These are phyloP conservation scores for Clarireedia homoeocarpa DNA, from an alignment of 2,329 filamentous ascomycete species.

Conservation along the genomic window DNA sequence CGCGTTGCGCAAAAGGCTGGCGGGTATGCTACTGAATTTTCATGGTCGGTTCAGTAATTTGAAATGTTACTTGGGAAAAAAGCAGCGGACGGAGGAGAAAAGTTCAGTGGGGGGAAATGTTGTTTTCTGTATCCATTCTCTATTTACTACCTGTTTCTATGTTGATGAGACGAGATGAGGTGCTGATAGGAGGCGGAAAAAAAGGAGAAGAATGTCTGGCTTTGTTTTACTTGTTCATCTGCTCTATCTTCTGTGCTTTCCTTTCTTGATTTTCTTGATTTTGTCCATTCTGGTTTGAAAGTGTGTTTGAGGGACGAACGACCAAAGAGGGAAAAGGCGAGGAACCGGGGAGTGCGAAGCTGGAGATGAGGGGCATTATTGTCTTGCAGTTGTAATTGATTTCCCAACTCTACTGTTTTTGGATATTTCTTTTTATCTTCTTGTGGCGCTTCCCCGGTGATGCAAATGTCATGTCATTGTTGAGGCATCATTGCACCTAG, in stretches of 20 bases:
- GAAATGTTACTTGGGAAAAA: not conserved
- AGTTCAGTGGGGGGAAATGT: not conserved
- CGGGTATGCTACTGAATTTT: too few relatives aligned
- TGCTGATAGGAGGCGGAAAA: not conserved
- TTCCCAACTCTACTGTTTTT: not conserved
- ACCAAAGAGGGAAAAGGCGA: too few relatives aligned
- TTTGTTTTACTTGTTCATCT: too few relatives aligned
- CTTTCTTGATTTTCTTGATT: too few relatives aligned
- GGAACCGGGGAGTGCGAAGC: too few relatives aligned
- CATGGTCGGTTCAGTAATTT: too few relatives aligned
- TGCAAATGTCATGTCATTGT: not conserved
- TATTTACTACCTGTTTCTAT: constrained; percentile 4
- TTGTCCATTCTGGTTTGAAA: too few relatives aligned
- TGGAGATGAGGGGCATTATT: too few relatives aligned
- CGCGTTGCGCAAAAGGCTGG: not conserved
- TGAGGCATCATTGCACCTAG: not conserved
- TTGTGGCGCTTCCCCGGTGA: not conserved
- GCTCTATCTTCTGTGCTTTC: too few relatives aligned
- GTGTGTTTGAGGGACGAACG: too few relatives aligned
- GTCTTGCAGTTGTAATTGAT: not conserved
- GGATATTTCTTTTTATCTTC: not conserved
- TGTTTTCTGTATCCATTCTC: not conserved
- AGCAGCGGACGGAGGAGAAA: not conserved
- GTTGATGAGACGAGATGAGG: not conserved
- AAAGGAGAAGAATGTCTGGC: not conserved